phyloP scores from a whole-genome alignment of 176 grass and related monocot species.

The Ampelocalamus luodianensis region DNA sequence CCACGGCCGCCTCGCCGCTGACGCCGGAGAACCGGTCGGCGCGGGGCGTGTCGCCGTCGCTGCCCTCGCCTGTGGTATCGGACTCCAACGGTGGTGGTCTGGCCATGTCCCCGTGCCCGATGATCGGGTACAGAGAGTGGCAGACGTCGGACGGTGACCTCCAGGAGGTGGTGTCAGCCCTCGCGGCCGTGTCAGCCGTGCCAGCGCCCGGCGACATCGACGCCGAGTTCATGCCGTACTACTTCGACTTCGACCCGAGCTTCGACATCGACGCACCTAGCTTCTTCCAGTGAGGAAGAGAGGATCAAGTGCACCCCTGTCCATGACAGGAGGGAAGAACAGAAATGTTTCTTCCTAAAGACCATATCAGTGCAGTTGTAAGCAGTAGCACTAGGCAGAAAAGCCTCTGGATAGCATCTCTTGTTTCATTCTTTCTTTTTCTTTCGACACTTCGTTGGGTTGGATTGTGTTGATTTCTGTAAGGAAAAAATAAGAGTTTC shows the following conservation, averaged over 20 bases:
- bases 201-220: slow-evolving; percentile 29
- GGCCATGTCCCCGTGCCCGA: slow-evolving; percentile 30
- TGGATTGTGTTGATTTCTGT: slow-evolving; percentile 22
- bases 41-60: slow-evolving; percentile 43
- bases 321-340: slow-evolving; percentile 45
- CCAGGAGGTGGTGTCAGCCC: slow-evolving; percentile 50
- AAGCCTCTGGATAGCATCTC: slow-evolving; percentile 23
- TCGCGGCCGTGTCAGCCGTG: slow-evolving; percentile 30
- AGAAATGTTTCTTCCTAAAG: slow-evolving; percentile 38
- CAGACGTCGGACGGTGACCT: slow-evolving; percentile 40
- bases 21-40: slow-evolving; percentile 44
- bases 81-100: slow-evolving; percentile 52
- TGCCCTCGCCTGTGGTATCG: slow-evolving; percentile 57
- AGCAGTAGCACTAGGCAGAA: slow-evolving; percentile 12
- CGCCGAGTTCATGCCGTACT: slow-evolving; percentile 38
- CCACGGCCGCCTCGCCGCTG: slow-evolving; percentile 9
- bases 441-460: slow-evolving; percentile 19
- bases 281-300: slow-evolving; percentile 46
- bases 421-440: slow-evolving; percentile 25
- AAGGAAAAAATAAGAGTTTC: not conserved
- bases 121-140: slow-evolving; percentile 43
- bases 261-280: slow-evolving; percentile 23
- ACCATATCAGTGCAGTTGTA: slow-evolving; percentile 39
- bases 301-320: not conserved
- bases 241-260: slow-evolving; percentile 44